Evolutionary conservation across 1,284 basidiomycete species (phyloP), one percentile per base, ranked within the genome.

Genomic region (Coniophora puteana): DNA sequence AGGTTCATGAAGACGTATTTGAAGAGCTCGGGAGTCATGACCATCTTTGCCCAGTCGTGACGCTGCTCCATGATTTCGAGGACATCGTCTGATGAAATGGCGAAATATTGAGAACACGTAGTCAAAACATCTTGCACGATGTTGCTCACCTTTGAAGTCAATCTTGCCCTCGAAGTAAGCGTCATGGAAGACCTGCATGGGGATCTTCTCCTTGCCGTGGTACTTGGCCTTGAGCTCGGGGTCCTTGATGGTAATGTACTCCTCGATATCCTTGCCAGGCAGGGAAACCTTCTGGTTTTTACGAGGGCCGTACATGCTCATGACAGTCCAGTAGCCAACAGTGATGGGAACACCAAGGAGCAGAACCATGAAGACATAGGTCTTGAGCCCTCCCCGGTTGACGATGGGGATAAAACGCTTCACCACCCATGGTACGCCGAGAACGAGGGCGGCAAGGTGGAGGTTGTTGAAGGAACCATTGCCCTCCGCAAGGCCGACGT

Each of bases 151-250:
- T 48, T 97, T 98, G 63, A 98, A 88, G 49, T 98, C 93, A 48
- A 95, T 83, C 72, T 97, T 97, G 49, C 86, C 86, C 47, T 95
- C 93, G 67, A 99, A 98, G 72, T 90, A 99, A 49, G 92, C 90
- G 70, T 99, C 96, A 63, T 99, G 88, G 76, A 97, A 96, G 51
- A 89, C 69, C 69, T 99, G 93, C 85, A 97, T 96, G 36, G 94
- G 94, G 50, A 99, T 97, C 69, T 97, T 98, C 62, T 86, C 83
- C 63, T 79, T 81, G 52, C 80, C 80, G 38, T 80, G 67, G 71
- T 93, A 97, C 53, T 83, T 75, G 21, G 74, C 71, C 68, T 81
- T 87, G 57, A 99, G 74, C 48, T 82, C 83, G 1, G 71, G 64
- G 69, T 97, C 93, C 53, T 91, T 85, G 69, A 98, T 87, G 41